phyloP scores from a whole-genome alignment of 1,284 basidiomycete genomes.

The Irpex sp. region DNA sequence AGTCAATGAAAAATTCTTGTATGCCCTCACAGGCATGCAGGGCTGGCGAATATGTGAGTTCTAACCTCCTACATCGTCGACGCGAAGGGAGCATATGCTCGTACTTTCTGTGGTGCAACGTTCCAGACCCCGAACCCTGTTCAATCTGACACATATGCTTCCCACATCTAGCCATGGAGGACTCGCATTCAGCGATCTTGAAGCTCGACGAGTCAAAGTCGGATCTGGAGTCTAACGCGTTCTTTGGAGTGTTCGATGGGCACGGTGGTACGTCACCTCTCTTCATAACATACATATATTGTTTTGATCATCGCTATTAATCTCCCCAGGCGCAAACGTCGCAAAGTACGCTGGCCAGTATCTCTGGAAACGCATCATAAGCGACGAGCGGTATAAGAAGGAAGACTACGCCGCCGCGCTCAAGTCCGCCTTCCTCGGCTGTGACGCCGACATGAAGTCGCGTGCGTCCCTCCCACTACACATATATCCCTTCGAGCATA shows the following conservation, averaged over 20 bases:
- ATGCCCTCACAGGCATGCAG: constrained; percentile 95
- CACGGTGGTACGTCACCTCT: constrained; percentile 78
- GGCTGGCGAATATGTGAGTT: constrained; percentile 96
- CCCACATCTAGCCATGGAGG: constrained; percentile 84
- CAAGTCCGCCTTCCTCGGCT: constrained; percentile 89
- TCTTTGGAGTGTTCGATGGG: constrained; percentile 98
- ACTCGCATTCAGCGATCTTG: constrained; percentile 87
- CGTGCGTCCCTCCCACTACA: constrained; percentile 49
- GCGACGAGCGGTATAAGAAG: constrained; percentile 72
- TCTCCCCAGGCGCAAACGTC: constrained; percentile 72
- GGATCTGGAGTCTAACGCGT: constrained; percentile 55
- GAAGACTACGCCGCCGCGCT: constrained; percentile 75
- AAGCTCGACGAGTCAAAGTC: constrained; percentile 51
- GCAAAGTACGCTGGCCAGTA: constrained; percentile 91
- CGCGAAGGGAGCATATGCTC: not conserved
- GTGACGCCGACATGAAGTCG: constrained; percentile 88
- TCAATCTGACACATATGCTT: not conserved
- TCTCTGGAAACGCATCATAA: constrained; percentile 78
- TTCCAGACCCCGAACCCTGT: not conserved
- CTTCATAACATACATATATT: not conserved
- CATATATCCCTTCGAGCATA: constrained; percentile 6
- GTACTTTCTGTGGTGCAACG: too few species aligned
- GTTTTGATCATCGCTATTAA: not conserved
- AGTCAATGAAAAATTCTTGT: constrained; percentile 76
- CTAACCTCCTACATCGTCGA: not conserved